Evolutionary conservation across 2,329 filamentous ascomycete genomes (phyloP), one percentile per base, ranked within the genome.

Genomic region (Delphinella strobiligena): DNA sequence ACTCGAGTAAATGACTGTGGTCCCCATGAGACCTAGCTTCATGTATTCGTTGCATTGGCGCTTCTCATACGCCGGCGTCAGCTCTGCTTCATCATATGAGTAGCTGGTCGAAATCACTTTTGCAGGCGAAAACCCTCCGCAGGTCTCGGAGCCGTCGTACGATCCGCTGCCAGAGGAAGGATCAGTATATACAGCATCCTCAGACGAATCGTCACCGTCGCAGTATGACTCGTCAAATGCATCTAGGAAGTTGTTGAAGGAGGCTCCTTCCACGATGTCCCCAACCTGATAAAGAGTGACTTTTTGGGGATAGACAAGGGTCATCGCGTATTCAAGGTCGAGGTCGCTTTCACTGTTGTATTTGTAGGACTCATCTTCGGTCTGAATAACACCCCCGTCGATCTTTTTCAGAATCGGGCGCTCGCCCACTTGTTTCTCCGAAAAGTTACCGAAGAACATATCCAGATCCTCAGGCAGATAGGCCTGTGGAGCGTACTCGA

Each of bases 91-190:
- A 45, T 69, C 67, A 46, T 68, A 67, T 10, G 61, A 64, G 51
- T 76, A 76, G 9, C 67, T 72, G 19, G 69, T 69, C 16, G 63
- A 68, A 42, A 75, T 68, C 41, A 74, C 71, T 41, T 74, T 72
- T 3, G 72, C 66, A 4, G 66, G 51, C 4, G 55, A 47, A 37
- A 58, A 63, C 3, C 50, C 55, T 30, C 70, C 69, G 50, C 70
- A 74, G 40, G 61, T 56, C 41, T 63, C 53, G n/a, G 57, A 44
- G 4, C 61, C 60, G 34, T 62, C 53, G 46, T 64, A 69, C 4
- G 47, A 54, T 43, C 55, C 47, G 32, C 14, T 24, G 7, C 12
- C 22, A 27, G 22, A 7, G 22, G 22, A 40, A 24, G 50, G 43
- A 41, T 59, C 56, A 3, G 57, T 60, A 43, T 63, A 66, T 42